Evolutionary conservation across 2,329 filamentous ascomycete genomes (phyloP), one percentile per base, ranked within the genome.

Genomic region (Fusarium pseudoanthophilum): DNA sequence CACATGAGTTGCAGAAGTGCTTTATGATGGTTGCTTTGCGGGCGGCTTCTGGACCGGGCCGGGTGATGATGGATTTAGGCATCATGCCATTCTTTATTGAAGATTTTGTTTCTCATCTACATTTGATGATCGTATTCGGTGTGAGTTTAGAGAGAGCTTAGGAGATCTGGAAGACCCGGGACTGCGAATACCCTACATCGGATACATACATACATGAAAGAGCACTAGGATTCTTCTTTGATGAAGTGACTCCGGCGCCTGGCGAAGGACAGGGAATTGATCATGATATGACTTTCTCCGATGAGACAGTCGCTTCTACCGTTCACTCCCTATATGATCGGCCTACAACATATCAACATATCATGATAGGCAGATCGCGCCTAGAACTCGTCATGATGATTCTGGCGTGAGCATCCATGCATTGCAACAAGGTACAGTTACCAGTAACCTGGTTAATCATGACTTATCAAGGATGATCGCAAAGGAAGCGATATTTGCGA

Each of bases 401-500:
- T 52, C 36, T 43, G 30, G 36, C 36, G 48, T 39, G 36, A 39
- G 42, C 34, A 21, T 48, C 45, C 48, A 42, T 39, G 24, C 36
- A 9, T 21, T 46, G 8, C n/a, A 8, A 32, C 40, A 56, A 48
- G 64, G 64, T 43, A 49, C 45, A 55, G 26, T 63, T 64, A 55
- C 52, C 28, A 48, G 18, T 36, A n/a, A 21, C 26, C 20, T 37
- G n/a, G 24, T 36, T 34, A 39, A 45, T 43, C 57, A 62, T 45
- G 32, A 34, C 57, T 26, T 5, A 18, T 39, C 57, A 39, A 18
- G 56, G 56, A 43, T 64, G 37, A 21, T 28, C 20, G 30, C 34
- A 21, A 69, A 59, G 52, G 40, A 57, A 58, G 64, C 59, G 52
- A 69, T 48, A 63, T 52, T 64, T 56, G 62, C 43, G 32, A 40